These are phyloP conservation scores for Paecilomyces variotii DNA, from an alignment of 2,329 filamentous ascomycete species.

Conservation along the genomic window DNA sequence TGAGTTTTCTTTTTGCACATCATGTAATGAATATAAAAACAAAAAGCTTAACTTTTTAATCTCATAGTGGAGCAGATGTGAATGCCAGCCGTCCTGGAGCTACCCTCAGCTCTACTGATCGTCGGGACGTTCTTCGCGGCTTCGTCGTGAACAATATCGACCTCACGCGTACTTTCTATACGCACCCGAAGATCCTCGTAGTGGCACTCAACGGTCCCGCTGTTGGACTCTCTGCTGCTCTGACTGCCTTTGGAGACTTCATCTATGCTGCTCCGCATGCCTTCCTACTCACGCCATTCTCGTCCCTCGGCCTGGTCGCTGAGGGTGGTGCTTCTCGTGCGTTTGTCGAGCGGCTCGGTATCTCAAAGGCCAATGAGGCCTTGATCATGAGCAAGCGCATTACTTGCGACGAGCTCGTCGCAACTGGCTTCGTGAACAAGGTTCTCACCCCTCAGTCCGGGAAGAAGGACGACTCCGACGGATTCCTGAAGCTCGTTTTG, in stretches of 20 bases:
- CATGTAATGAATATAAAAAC: neutral
- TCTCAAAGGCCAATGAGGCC: constrained; percentile 80
- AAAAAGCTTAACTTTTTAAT: neutral
- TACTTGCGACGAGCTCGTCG: constrained; percentile 61
- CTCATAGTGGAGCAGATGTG: constrained; percentile 68
- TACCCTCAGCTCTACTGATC: constrained; percentile 31
- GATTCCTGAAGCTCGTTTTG: constrained; percentile 65
- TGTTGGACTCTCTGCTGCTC: constrained; percentile 76
- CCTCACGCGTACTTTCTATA: constrained; percentile 82
- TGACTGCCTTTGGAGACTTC: constrained; percentile 81
- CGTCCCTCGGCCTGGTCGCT: constrained; percentile 73
- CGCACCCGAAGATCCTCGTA: constrained; percentile 88
- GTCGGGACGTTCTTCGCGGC: constrained; percentile 55
- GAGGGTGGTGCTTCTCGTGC: constrained; percentile 76
- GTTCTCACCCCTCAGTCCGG: constrained; percentile 56
- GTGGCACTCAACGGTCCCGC: constrained; percentile 87
- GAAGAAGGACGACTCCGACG: constrained; percentile 53
- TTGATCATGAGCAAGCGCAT: constrained; percentile 84
- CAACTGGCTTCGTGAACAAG: constrained; percentile 77
- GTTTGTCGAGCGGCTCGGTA: constrained; percentile 72
- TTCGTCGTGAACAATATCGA: constrained; percentile 86
- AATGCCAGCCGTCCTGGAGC: constrained; percentile 43
- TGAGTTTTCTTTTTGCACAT: constrained; percentile 36
- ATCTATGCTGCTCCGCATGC: constrained; percentile 75
- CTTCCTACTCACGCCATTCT: constrained; percentile 87